phyloP scores from a whole-genome alignment of 2,329 filamentous ascomycete genomes.

The Aspergillus sp. region DNA sequence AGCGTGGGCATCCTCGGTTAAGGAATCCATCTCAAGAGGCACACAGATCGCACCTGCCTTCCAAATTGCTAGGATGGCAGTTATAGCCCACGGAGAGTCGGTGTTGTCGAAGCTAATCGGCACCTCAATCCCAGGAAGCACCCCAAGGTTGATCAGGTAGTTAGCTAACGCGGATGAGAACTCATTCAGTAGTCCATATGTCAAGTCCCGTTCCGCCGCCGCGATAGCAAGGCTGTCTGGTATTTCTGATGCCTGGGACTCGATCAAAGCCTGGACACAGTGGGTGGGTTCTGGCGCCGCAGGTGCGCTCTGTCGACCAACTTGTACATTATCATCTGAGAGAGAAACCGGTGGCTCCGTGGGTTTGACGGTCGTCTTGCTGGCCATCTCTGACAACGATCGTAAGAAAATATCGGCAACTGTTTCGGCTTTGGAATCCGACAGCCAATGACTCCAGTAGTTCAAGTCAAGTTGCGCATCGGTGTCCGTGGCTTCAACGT shows the following conservation, averaged over 20 bases:
- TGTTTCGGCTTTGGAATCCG: constrained; percentile 37
- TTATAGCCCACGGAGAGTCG: constrained; percentile 23
- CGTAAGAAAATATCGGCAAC: constrained; percentile 39
- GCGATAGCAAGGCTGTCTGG: constrained; percentile 28
- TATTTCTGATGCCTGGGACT: constrained; percentile 20
- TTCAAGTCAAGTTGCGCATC: constrained; percentile 38
- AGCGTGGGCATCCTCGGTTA: constrained; percentile 34
- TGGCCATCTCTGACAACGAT: constrained; percentile 39
- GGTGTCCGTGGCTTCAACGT: constrained; percentile 47
- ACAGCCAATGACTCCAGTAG: constrained; percentile 44
- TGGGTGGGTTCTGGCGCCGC: constrained; percentile 21
- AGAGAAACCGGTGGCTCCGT: constrained; percentile 31
- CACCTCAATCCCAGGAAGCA: constrained; percentile 26
- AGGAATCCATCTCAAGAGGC: constrained; percentile 34
- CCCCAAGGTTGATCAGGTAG: constrained; percentile 29
- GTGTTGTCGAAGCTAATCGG: constrained; percentile 30
- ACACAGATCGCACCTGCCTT: constrained; percentile 33
- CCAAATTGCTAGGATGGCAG: constrained; percentile 30
- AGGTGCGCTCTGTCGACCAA: constrained; percentile 29
- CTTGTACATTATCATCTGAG: constrained; percentile 30
- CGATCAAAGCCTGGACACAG: constrained; percentile 30
- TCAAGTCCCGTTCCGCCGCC: constrained; percentile 33
- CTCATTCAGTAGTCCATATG: constrained; percentile 33
- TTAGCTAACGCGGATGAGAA: constrained; percentile 33
- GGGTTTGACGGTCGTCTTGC: no score